Evolutionary conservation across 805 yeast species (phyloP), one percentile per base, ranked within the genome.

Genomic region (Zygotorulaspora chibaensis): DNA sequence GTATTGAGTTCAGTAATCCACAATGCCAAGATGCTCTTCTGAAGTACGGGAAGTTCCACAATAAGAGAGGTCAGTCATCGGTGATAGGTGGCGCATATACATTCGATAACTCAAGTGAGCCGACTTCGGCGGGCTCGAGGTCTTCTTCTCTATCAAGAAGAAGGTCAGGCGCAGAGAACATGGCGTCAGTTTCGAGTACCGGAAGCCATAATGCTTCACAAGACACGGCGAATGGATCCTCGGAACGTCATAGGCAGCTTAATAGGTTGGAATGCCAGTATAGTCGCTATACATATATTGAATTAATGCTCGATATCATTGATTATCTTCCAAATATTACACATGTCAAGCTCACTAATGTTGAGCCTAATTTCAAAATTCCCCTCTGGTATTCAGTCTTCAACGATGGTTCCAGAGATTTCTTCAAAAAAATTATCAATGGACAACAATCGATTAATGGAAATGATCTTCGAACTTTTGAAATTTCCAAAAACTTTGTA

Each of bases 291-390:
- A 61, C 68, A 2, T 71, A 70, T 46, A 63, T 69, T n/a, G 66
- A 67, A 8, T 42, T 66, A 15, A 54, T 70, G 60, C 49, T 70
- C n/a, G 71, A 67, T 35, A 65, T 79, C 11, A 63, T 79, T 11
- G 71, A 69, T 35, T 70, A 71, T 29, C 65, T 77, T 7, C 80
- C 75, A 35, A 79, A 77, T 35, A 49, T 79, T 8, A 58, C 67
- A 27, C 65, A 64, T 18, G 53, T 80, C 6, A 55, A 59, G 12
- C 50, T 80, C 9, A 61, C 65, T 16, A 73, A 78, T 38, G 70
- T 80, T 1, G 71, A 80, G 3, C 80, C 81, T 5, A 71, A 71
- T 17, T 80, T 80, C 54, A 72, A 73, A 28, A 73, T 80, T 12
- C 79, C 82, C 3, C 61, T 79, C 15, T 64, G 67, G 67, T 64